Evolutionary conservation across 2,329 filamentous ascomycete genomes (phyloP).

Genomic region (Celoporthe dispersa): DNA sequence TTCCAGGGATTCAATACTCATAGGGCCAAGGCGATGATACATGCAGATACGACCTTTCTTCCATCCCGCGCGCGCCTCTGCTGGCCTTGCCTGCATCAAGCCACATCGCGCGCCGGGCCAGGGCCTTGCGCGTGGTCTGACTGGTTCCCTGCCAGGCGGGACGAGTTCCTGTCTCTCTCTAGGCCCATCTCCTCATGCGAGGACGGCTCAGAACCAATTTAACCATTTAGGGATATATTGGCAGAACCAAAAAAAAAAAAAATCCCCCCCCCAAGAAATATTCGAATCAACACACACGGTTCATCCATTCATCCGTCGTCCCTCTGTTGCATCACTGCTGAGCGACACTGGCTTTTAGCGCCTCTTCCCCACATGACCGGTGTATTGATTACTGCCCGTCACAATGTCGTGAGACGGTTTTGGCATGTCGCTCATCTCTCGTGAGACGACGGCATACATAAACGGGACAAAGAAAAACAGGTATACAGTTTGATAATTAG

Average conservation of each 20-base stretch:
- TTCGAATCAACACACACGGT: background rate
- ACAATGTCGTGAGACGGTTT: constrained; percentile 20
- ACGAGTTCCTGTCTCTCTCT: constrained; percentile 1
- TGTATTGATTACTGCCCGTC: constrained; percentile 15
- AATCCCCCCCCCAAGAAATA: no score
- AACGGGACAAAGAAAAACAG: background rate
- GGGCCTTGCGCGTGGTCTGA: background rate
- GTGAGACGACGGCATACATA: background rate
- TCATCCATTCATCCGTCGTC: background rate
- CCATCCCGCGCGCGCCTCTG: background rate
- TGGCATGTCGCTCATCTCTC: constrained; percentile 14
- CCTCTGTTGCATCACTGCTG: background rate
- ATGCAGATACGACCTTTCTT: constrained; percentile 1
- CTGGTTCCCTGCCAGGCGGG: constrained; percentile 13
- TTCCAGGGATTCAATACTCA: background rate
- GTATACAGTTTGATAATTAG: no score
- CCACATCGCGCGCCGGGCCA: constrained; percentile 12
- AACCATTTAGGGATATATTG: background rate
- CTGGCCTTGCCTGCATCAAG: constrained; percentile 15
- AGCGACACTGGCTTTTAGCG: constrained; percentile 5
- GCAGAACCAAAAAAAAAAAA: background rate
- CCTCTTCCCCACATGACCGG: background rate
- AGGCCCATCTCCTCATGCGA: constrained; percentile 4
- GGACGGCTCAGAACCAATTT: constrained; percentile 3
- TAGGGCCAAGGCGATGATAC: constrained; percentile 3